Percentiles rank a stretch among this genome's conserved stretches.
Evolutionary conservation across 2,329 filamentous ascomycete genomes (phyloP).

Genomic region (Arthrocladium fulminans): DNA sequence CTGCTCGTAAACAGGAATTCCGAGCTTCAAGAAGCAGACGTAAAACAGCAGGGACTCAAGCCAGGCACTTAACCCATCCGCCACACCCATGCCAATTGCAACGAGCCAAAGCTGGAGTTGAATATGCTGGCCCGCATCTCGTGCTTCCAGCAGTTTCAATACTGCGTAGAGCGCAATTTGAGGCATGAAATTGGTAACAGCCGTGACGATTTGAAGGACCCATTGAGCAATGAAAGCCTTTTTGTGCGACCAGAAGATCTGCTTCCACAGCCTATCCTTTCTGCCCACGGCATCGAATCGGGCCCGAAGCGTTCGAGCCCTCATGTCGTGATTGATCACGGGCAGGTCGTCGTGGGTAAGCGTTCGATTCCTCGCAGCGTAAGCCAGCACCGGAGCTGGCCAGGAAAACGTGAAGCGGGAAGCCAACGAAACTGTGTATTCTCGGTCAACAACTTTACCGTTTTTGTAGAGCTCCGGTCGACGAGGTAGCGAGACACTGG

Average conservation of each 20-base stretch:
- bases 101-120: constrained; percentile 55
- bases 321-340: constrained; percentile 48
- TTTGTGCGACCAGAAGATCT: constrained; percentile 51
- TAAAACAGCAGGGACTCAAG: constrained; percentile 60
- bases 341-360: constrained; percentile 57
- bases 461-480: constrained; percentile 58
- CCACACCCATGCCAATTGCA: constrained; percentile 54
- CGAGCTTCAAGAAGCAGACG: constrained; percentile 54
- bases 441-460: constrained; percentile 52
- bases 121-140: constrained; percentile 38
- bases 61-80: constrained; percentile 48
- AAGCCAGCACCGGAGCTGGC: constrained; percentile 47
- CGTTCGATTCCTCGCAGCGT: constrained; percentile 49
- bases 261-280: constrained; percentile 48
- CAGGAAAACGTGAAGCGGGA: constrained; percentile 59
- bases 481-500: constrained; percentile 52
- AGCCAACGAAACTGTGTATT: constrained; percentile 53
- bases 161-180: constrained; percentile 61
- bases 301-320: constrained; percentile 46
- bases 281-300: constrained; percentile 30
- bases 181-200: constrained; percentile 57
- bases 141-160: constrained; percentile 54
- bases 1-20: constrained; percentile 59
- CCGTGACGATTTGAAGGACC: constrained; percentile 45
- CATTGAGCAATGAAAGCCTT: constrained; percentile 51